Evolutionary conservation across 2,329 filamentous ascomycete genomes (phyloP).

Genomic region (Penicillium paneum): DNA sequence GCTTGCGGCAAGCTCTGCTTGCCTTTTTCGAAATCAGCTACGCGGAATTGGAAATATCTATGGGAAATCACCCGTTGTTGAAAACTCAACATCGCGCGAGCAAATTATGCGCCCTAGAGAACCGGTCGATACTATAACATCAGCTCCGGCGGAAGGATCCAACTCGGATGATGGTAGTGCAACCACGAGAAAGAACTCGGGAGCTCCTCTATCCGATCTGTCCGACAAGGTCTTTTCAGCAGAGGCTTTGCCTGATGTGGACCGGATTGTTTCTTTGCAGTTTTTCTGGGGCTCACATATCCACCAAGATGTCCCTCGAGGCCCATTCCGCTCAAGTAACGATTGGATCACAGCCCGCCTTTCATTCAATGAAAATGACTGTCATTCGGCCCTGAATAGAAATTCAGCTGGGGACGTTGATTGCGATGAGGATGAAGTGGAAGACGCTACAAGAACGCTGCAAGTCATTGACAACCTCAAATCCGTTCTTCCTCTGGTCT

Average conservation of each 20-base stretch:
- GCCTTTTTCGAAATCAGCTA: slow-evolving; percentile 5
- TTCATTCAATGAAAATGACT: slow-evolving; percentile 8
- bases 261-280: slow-evolving; percentile 15
- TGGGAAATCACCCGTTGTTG: not conserved
- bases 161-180: not conserved
- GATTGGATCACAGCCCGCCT: slow-evolving; percentile 16
- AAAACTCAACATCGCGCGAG: not conserved
- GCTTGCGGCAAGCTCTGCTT: slow-evolving; percentile 4
- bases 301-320: slow-evolving; percentile 11
- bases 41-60: slow-evolving; percentile 4
- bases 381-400: slow-evolving; percentile 6
- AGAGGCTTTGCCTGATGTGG: not conserved
- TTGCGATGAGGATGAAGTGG: slow-evolving; percentile 10
- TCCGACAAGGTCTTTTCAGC: not conserved
- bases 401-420: slow-evolving; percentile 5
- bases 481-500: slow-evolving; percentile 6
- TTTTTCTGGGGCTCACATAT: slow-evolving; percentile 15
- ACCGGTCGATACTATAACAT: not conserved
- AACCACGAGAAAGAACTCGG: too few relatives aligned
- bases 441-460: slow-evolving; percentile 13
- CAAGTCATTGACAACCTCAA: slow-evolving; percentile 5
- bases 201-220: not conserved
- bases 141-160: too few relatives aligned
- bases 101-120: not conserved
- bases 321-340: slow-evolving; percentile 12